These are phyloP conservation scores for Chrysoporthe austroafricana DNA, from an alignment of 2,329 filamentous ascomycete genomes.

Conservation along the genomic window DNA sequence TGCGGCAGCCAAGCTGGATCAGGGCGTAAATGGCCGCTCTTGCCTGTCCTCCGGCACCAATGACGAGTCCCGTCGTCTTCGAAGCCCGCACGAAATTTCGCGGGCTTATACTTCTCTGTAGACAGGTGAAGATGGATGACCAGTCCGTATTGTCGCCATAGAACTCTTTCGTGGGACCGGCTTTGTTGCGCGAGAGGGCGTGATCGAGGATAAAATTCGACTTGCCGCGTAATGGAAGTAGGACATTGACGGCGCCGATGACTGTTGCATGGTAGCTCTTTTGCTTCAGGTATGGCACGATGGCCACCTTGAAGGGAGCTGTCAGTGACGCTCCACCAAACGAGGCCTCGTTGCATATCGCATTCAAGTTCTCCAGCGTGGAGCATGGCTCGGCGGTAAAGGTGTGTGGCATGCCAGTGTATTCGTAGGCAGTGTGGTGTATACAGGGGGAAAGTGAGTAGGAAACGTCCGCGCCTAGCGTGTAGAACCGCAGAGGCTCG, in stretches of 20 bases:
- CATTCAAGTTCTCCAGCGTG: constrained; percentile 63
- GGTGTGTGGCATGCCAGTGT: constrained; percentile 68
- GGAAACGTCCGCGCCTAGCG: constrained; percentile 68
- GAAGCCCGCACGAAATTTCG: constrained; percentile 62
- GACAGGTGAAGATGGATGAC: constrained; percentile 53
- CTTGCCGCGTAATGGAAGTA: constrained; percentile 66
- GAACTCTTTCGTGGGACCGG: constrained; percentile 64
- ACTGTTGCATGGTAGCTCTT: constrained; percentile 70
- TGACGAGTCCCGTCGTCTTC: constrained; percentile 58
- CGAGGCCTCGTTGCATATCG: constrained; percentile 59
- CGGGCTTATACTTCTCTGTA: constrained; percentile 71
- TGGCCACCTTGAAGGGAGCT: constrained; percentile 72
- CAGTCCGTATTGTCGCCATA: constrained; percentile 59
- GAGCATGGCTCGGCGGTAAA: constrained; percentile 64
- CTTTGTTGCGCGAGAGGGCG: constrained; percentile 61
- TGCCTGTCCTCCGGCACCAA: constrained; percentile 73
- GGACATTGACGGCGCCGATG: constrained; percentile 73
- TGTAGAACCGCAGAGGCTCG: constrained; percentile 69
- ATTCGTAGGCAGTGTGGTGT: constrained; percentile 70
- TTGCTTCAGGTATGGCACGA: constrained; percentile 66
- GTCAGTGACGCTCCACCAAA: constrained; percentile 70
- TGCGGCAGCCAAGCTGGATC: constrained; percentile 71
- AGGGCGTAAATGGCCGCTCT: constrained; percentile 75
- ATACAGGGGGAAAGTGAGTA: constrained; percentile 75
- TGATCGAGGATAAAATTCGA: constrained; percentile 56